Base-by-base conservation (phyloP, 176 grass and related monocot species). In the Triticum timopheevii region DNA sequence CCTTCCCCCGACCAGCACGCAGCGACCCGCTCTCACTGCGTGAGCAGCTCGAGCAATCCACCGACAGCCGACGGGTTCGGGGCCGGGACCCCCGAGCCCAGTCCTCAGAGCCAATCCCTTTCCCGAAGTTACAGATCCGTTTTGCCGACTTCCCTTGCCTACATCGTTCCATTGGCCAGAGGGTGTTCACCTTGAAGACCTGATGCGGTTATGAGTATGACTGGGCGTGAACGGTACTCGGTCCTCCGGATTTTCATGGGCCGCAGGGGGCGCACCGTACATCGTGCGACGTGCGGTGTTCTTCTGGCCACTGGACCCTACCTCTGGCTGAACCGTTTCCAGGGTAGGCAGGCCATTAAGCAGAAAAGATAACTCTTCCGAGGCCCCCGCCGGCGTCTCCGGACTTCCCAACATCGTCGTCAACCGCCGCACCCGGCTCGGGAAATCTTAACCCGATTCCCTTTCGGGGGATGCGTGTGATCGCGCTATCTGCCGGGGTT, bases 361-460 rank as follows among this genome's bases (percentile, higher is more conserved):
- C 86, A 90, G 88, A 95, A 92, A 92, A 95, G 85, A 92, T 92
- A 92, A 92, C 90, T 94, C 86, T 94, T 94, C 86, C 92, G 83
- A 81, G 86, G 89, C 74, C 86, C 92, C 83, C 89, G 86, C 82
- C 90, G 86, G 50, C 65, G 83, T 89, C 87, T 90, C 77, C 84
- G 74, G 87, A 92, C 83, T 89, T 89, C 87, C 87, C 87, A 83
- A 89, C 87, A 67, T 89, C 78, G 80, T 34, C 84, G 79, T 92
- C 90, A 79, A 84, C 87, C 79, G n/a, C n/a, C n/a, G n/a, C n/a
- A n/a, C 91, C 84, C 76, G 63, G 90, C 88, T 95, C 88, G 74
- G 88, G 85, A 89, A 89, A 84, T 93, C 81, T 90, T 93, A 85
- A 93, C 87, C 70, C 77, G 65, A 93, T 93, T 90, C 87, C 91